These are phyloP conservation scores for Debaryomyces psychrophilus DNA, from an alignment of 1,139 yeast species.

Conservation along the genomic window DNA sequence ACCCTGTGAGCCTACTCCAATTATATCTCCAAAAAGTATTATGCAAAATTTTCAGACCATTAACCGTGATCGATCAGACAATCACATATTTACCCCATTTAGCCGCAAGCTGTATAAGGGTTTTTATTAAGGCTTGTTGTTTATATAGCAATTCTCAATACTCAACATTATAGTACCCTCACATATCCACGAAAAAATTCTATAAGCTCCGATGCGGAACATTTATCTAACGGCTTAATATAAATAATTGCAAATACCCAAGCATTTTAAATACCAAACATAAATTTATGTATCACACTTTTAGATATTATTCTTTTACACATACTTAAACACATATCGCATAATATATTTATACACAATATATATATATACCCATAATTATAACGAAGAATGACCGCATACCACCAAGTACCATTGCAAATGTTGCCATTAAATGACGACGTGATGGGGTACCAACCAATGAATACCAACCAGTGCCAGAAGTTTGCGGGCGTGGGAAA, in stretches of 20 bases:
- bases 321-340: neutral
- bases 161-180: slow-evolving; percentile 10
- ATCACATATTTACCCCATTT: slow-evolving; percentile 4
- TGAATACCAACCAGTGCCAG: neutral
- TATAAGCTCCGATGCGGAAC: slow-evolving; percentile 16
- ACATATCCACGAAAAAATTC: slow-evolving; percentile 6
- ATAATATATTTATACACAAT: neutral
- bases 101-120: slow-evolving; percentile 1
- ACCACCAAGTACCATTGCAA: slow-evolving; percentile 19
- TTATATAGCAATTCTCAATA: slow-evolving; percentile 3
- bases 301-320: neutral
- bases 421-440: slow-evolving; percentile 16
- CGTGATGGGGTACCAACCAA: slow-evolving; percentile 3
- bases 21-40: slow-evolving; percentile 4
- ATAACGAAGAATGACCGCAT: slow-evolving; percentile 12
- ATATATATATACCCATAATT: slow-evolving; percentile 12
- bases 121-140: slow-evolving; percentile 1
- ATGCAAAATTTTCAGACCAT: neutral
- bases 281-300: neutral
- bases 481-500: neutral
- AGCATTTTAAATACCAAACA: neutral
- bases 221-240: slow-evolving; percentile 10
- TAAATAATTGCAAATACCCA: slow-evolving; percentile 11
- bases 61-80: neutral
- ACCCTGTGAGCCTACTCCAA: slow-evolving; percentile 3